Percentiles rank a stretch among this genome's conserved stretches.
Conservation (phyloP, 768 basidiomycete genomes). For the Leccinum longicurvipes region DNA sequence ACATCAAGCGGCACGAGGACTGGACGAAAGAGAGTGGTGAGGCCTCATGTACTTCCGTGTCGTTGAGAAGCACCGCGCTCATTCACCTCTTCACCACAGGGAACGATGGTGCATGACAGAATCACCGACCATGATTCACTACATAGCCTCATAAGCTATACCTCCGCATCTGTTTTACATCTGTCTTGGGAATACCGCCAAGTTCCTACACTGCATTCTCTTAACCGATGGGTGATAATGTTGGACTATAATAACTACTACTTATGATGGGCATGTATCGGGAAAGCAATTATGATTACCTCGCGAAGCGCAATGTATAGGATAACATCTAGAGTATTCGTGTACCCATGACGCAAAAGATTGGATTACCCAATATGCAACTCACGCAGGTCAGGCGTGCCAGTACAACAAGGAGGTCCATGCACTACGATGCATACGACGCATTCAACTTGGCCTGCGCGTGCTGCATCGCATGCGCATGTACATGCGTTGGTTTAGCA, state of each 20-base stretch:
- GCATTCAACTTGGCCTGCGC: constrained; percentile 42
- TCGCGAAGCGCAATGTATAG: constrained; percentile 9
- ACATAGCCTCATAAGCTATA: constrained; percentile 17
- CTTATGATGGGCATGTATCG: constrained; percentile 19
- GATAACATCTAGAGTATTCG: constrained; percentile 20
- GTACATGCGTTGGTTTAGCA: constrained; percentile 64
- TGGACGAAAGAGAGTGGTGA: constrained; percentile 84
- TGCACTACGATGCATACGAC: neutral
- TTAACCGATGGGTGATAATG: constrained; percentile 8
- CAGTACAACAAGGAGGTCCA: neutral
- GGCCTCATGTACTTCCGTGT: constrained; percentile 18
- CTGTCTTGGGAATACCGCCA: constrained; percentile 12
- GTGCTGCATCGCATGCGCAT: constrained; percentile 63
- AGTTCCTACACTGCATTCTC: neutral
- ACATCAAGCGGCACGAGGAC: constrained; percentile 79
- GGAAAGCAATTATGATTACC: constrained; percentile 1
- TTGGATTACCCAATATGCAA: neutral
- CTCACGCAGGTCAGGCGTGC: neutral
- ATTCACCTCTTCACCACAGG: constrained; percentile 12
- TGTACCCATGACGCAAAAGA: constrained; percentile 2
- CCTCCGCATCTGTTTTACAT: constrained; percentile 12
- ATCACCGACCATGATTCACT: neutral
- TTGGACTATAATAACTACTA: constrained; percentile 16
- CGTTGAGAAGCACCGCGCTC: neutral
- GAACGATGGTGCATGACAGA: constrained; percentile 31